Conservation (phyloP, 1,284 basidiomycete species). For the Ustilago loliicola region DNA sequence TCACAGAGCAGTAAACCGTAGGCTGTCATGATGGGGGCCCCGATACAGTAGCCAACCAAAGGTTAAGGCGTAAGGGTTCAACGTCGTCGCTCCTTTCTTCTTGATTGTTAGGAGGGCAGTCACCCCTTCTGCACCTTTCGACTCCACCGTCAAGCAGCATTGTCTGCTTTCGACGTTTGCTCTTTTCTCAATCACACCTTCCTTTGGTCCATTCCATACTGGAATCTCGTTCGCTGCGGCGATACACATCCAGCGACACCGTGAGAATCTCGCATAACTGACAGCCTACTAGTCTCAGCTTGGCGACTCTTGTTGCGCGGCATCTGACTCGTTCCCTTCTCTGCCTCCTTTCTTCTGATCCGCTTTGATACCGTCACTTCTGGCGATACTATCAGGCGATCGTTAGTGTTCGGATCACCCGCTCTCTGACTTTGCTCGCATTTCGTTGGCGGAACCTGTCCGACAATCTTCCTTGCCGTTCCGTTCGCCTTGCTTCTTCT, state of each 20-base stretch:
- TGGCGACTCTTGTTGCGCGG: not conserved
- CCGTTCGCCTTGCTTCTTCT: not conserved
- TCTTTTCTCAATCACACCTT: slow-evolving; percentile 16
- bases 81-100: slow-evolving; percentile 34
- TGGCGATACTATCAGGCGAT: not conserved
- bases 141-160: slow-evolving; percentile 45
- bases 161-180: slow-evolving; percentile 15
- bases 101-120: slow-evolving; percentile 51
- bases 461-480: not conserved
- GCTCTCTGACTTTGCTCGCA: slow-evolving; percentile 12
- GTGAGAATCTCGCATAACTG: slow-evolving; percentile 27
- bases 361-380: not conserved
- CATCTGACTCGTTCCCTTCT: slow-evolving; percentile 17
- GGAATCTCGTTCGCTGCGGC: slow-evolving; percentile 11
- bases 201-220: not conserved
- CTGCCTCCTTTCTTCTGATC: not conserved
- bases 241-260: slow-evolving; percentile 14
- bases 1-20: not conserved
- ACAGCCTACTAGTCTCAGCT: not conserved
- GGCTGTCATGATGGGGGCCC: slow-evolving; percentile 4
- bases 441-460: slow-evolving; percentile 1
- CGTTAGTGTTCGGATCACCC: not conserved
- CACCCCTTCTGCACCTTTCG: slow-evolving; percentile 50
- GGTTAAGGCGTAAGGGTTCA: slow-evolving; percentile 20
- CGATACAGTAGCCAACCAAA: slow-evolving; percentile 12